Conservation (phyloP, 2,329 filamentous ascomycete species). For the Ceratocystis cacaofunesta region DNA sequence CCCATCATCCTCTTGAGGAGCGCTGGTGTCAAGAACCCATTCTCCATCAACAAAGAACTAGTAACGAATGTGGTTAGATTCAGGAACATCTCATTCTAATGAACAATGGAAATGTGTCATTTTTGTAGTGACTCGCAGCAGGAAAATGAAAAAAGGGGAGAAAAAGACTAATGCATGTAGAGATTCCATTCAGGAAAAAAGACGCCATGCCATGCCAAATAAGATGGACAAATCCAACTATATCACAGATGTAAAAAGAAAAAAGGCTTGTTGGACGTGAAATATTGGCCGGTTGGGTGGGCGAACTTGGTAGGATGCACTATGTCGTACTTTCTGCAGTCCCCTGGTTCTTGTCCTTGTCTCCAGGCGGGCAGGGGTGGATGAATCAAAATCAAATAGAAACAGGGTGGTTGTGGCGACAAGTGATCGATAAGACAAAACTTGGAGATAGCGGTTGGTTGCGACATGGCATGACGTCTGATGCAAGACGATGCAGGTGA, state of each 20-base stretch:
- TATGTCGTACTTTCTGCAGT: background rate
- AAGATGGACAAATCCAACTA: background rate
- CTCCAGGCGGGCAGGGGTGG: background rate
- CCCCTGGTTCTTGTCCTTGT: constrained; percentile 1
- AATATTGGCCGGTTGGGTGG: background rate
- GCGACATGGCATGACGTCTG: constrained; percentile 1
- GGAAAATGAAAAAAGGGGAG: background rate
- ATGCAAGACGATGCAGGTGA: background rate
- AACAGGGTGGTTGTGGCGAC: constrained; percentile 5
- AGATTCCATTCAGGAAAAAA: background rate
- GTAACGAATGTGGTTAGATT: constrained; percentile 6
- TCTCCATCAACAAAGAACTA: constrained; percentile 91
- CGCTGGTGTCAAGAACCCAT: constrained; percentile 72
- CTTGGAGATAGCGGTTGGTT: background rate
- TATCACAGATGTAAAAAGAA: background rate
- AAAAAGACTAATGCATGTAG: background rate
- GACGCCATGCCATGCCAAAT: background rate
- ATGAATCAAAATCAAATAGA: background rate
- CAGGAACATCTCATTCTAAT: background rate
- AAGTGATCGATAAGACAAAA: constrained; percentile 1
- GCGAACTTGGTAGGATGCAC: background rate
- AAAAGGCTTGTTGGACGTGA: background rate
- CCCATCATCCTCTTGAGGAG: constrained; percentile 68
- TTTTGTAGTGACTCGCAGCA: background rate
- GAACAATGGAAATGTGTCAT: background rate